Conservation (phyloP, 768 basidiomycete species). For the Termitomyces heimii region DNA sequence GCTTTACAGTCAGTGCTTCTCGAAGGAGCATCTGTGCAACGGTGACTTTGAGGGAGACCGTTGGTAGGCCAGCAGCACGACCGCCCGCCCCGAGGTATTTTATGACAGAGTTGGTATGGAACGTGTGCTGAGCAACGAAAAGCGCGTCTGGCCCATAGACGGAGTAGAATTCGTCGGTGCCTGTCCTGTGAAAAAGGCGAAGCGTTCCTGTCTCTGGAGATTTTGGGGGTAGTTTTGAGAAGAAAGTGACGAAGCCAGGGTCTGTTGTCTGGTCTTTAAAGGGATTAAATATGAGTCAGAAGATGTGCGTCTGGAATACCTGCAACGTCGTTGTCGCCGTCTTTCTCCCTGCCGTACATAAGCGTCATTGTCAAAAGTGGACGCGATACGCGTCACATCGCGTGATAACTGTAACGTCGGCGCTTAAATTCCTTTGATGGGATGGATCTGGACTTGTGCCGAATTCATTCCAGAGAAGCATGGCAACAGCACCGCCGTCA, state of each 20-base stretch:
- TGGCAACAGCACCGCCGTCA: background rate
- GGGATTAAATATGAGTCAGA: background rate
- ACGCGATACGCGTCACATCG: slow-evolving; percentile 13
- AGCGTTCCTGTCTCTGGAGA: slow-evolving; percentile 77
- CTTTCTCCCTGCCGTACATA: slow-evolving; percentile 67
- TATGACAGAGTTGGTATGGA: slow-evolving; percentile 85
- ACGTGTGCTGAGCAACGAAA: slow-evolving; percentile 81
- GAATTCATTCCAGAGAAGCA: background rate
- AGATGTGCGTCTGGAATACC: background rate
- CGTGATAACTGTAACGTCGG: slow-evolving; percentile 11
- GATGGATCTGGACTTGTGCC: too few species aligned
- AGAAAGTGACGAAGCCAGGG: slow-evolving; percentile 75
- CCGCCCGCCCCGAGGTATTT: slow-evolving; percentile 79
- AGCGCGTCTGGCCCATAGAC: slow-evolving; percentile 85
- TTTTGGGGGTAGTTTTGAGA: slow-evolving; percentile 52
- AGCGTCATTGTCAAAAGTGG: slow-evolving; percentile 32
- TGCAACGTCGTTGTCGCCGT: slow-evolving; percentile 26
- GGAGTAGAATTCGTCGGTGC: slow-evolving; percentile 69
- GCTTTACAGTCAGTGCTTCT: slow-evolving; percentile 85
- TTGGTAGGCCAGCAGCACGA: slow-evolving; percentile 56
- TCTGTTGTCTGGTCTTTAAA: slow-evolving; percentile 59
- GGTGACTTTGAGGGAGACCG: slow-evolving; percentile 68
- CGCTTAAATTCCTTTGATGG: background rate
- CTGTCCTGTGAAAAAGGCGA: slow-evolving; percentile 75
- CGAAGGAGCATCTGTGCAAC: slow-evolving; percentile 80